Evolutionary conservation across 2,329 filamentous ascomycete species (phyloP).

Genomic region (Daldinia eschscholtzii): DNA sequence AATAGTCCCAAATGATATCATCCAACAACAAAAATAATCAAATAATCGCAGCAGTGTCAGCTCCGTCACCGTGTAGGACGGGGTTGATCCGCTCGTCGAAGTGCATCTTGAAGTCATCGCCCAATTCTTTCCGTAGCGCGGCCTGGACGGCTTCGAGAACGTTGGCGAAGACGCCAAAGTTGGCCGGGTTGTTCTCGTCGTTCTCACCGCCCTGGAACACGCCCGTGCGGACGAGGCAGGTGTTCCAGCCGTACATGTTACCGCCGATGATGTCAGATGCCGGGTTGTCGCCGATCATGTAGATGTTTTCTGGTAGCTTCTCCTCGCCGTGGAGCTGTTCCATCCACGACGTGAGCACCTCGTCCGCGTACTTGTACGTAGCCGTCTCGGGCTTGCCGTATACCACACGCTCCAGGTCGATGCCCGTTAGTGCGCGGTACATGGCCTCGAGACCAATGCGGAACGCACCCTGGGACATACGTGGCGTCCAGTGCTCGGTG

Average conservation of each 20-base stretch:
- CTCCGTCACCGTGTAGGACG: constrained; percentile 64
- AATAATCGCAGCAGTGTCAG: constrained; percentile 61
- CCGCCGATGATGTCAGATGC: constrained; percentile 80
- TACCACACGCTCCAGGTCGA: constrained; percentile 79
- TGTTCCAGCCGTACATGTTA: constrained; percentile 88
- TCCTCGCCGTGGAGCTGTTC: constrained; percentile 80
- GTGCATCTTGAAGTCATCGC: constrained; percentile 79
- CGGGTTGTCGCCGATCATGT: constrained; percentile 83
- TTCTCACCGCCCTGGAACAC: constrained; percentile 83
- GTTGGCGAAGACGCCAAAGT: constrained; percentile 80
- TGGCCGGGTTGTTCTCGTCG: constrained; percentile 81
- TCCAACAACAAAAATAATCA: constrained; percentile 19
- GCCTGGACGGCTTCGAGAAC: constrained; percentile 78
- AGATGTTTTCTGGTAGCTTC: constrained; percentile 75
- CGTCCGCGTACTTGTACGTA: constrained; percentile 84
- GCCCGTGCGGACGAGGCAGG: constrained; percentile 81
- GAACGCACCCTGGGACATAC: constrained; percentile 82
- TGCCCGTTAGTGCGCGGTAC: constrained; percentile 77
- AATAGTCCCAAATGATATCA: constrained; percentile 17
- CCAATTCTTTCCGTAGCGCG: constrained; percentile 76
- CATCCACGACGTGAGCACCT: constrained; percentile 81
- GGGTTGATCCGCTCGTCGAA: constrained; percentile 80
- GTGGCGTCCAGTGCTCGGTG: constrained; percentile 73
- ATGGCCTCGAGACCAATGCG: constrained; percentile 79
- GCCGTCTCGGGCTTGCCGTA: constrained; percentile 81